Evolutionary conservation across 352 stramenopile genomes (phyloP), one percentile per base, ranked within the genome.

Genomic region (Globisporangium takayamanum): DNA sequence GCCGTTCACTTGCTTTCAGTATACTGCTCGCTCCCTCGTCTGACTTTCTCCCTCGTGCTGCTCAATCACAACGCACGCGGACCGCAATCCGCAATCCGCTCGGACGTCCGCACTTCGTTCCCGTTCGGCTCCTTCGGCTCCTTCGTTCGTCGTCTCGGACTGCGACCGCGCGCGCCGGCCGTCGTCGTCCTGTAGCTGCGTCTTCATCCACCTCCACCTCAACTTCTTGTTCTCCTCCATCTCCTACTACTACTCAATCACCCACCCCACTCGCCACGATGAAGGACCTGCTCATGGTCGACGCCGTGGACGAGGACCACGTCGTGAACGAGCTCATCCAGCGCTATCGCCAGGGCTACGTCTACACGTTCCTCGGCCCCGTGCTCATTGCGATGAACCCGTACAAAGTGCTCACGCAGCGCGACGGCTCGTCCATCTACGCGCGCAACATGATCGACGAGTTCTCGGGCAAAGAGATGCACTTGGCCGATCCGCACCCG

Each of bases 351-450:
- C 80, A 88, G 53, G 71, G 85, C 62, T 76, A 94, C 65, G 85
- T 95, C 48, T 96, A 97, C 78, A 96, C 78, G 70, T 96, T 95
- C 76, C 87, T 96, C n/a, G 89, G 89, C 0, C 83, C 84, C 37
- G 86, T 97, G 57, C 82, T 96, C 41, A 91, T 96, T 63, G 85
- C 87, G 52, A 83, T 92, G 66, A 97, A 97, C 73, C 88, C 88
- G 49, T 97, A 95, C 80, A 93, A 94, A 73, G 63, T 88, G 75
- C 68, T 90, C 53, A 74, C 64, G 51, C 73, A 86, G 63, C 73
- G 74, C 62, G 69, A 79, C 55, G 80, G 80, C 39, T 66, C 64
- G 67, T 89, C 82, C 30, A 90, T 92, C 68, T 94, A 92, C 71
- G 81, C 79, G 45, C 65, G 54, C 49, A 82, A 86, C 67, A 84